Evolutionary conservation across 768 basidiomycete species (phyloP).

Genomic region (Tulasnella sp.): DNA sequence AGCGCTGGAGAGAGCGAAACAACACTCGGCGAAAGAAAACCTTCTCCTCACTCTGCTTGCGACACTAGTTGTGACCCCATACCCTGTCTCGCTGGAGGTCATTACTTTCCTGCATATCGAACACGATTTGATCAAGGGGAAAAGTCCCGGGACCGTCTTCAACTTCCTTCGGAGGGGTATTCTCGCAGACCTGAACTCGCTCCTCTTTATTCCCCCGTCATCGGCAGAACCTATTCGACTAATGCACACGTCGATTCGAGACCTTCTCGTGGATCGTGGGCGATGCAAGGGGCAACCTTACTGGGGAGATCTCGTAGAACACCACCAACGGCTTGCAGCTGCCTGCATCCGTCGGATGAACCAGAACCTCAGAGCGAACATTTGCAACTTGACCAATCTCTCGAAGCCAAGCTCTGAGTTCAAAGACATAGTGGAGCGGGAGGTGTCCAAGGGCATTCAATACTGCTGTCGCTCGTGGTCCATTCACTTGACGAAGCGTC

Average conservation of each 20-base stretch:
- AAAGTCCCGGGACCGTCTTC: background rate
- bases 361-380: background rate
- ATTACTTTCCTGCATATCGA: background rate
- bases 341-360: background rate
- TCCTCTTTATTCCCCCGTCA: background rate
- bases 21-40: background rate
- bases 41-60: background rate
- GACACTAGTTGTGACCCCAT: background rate
- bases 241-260: slow-evolving; percentile 1
- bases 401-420: background rate
- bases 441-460: background rate
- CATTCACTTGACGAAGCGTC: background rate
- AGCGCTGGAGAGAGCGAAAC: background rate
- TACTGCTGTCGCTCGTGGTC: slow-evolving; percentile 2
- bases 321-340: background rate
- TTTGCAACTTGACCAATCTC: background rate
- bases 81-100: background rate
- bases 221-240: background rate
- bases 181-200: background rate
- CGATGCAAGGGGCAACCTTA: background rate
- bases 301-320: background rate
- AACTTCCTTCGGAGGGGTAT: background rate
- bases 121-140: background rate
- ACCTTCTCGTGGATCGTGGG: background rate
- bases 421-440: background rate